phyloP scores from a whole-genome alignment of 2,329 filamentous ascomycete species.

The Botrytis pseudocinerea region DNA sequence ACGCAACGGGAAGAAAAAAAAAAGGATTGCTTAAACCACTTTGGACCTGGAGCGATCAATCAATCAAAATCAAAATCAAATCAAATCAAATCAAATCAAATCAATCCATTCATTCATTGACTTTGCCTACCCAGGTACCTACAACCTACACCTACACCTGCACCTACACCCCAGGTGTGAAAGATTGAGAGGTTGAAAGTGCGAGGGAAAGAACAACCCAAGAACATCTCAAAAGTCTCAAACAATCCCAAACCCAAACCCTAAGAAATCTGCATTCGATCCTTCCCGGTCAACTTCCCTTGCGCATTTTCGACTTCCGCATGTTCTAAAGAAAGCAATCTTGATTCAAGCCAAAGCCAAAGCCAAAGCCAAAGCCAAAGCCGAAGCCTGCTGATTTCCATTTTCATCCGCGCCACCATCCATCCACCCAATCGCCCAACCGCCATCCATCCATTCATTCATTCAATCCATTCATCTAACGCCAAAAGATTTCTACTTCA shows the following conservation, averaged over 20 bases:
- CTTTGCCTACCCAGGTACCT: not conserved
- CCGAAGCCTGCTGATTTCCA: not conserved
- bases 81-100: not conserved
- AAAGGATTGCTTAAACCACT: not conserved
- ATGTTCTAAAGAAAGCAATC: not conserved
- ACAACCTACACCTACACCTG: not conserved
- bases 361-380: not conserved
- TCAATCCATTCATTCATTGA: not conserved
- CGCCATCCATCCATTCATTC: not conserved
- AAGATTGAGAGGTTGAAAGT: not conserved
- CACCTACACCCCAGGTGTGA: too few relatives aligned
- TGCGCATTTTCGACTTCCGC: not conserved
- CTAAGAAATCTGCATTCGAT: not conserved
- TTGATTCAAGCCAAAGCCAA: slow-evolving; percentile 3
- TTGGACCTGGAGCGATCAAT: not conserved
- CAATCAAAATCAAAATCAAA: not conserved
- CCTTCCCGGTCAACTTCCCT: not conserved
- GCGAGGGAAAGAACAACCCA: not conserved
- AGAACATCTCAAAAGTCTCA: not conserved
- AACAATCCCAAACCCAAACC: not conserved
- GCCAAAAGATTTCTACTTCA: not conserved
- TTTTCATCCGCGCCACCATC: not conserved
- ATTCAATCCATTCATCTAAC: not conserved
- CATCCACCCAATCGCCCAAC: not conserved
- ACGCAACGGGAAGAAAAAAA: not conserved